Base-by-base conservation (phyloP, 345 rosid species). In the Citrus reticulata region DNA sequence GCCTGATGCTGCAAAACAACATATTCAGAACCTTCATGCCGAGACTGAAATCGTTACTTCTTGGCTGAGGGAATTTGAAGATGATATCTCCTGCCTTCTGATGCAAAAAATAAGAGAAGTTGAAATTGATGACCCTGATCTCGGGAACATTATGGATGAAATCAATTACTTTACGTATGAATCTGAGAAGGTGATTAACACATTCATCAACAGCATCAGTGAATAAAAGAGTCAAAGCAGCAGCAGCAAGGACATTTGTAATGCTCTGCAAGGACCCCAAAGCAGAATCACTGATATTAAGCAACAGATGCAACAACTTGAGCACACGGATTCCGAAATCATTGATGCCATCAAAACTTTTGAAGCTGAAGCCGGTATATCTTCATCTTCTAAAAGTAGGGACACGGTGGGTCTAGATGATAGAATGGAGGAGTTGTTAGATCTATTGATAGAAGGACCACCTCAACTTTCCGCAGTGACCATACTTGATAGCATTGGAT, bases 71-170 rank as follows among this genome's bases (percentile, higher is more conserved):
- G 70, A 66, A 5, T 17, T 2, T 5, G 20, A 63, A 30, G 0
- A 5, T 4, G 17, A 5, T 0, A 10, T 3, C 2, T 0, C 3
- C 9, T 25, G 6, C 1, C 32, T 24, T 61, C 2, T 25, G 13
- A 0, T 24, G 32, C 34, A 25, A 24, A 4, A 9, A 9, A 9
- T 22, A 0, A 17, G 7, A n/a, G 17, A 9, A 10, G 16, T 1
- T 9, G 9, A 46, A 46, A 46, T 46, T 2, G 51, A 46, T 0
- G 0, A 13, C 51, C 51, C 51, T 2, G 51, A 61, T 9, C 10
- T 61, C 0, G 1, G 4, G 34, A 30, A 6, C 7, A 2, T 61
- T 11, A 10, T 61, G 5, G 27, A 61, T 0, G 65, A 27, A 61
- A 61, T 61, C 65, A 25, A 4, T 27, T 1, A 2, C 17, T 25